These are phyloP conservation scores for Epithele typhae DNA, from an alignment of 768 basidiomycete species.

Conservation along the genomic window DNA sequence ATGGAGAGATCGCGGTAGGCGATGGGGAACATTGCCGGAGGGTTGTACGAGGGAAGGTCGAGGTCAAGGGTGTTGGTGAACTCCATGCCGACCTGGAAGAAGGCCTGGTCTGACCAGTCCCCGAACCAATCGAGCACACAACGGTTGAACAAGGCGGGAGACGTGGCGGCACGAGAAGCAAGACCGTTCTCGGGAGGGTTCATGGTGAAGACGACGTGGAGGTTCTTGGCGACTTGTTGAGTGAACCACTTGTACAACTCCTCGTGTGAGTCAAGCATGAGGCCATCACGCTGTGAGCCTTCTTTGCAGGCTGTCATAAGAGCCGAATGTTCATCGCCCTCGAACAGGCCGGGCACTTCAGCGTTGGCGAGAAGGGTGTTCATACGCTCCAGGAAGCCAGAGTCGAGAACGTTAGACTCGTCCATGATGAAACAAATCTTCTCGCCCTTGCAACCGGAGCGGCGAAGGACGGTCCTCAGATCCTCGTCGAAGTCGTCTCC, in stretches of 20 bases:
- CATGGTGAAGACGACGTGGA: conserved; percentile 99
- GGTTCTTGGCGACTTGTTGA: conserved; percentile 94
- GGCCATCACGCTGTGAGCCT: conserved; percentile 96
- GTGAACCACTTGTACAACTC: conserved; percentile 99
- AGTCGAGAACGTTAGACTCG: conserved; percentile 98
- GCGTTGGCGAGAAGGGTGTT: conserved; percentile 98
- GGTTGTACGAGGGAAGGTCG: conserved; percentile 75
- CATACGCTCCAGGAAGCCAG: conserved; percentile 99
- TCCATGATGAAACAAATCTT: conserved; percentile 99
- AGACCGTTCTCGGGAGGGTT: conserved; percentile 96
- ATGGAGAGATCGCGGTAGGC: conserved; percentile 79
- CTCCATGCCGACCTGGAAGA: conserved; percentile 97
- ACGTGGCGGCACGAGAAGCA: conserved; percentile 93
- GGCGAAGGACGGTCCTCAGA: conserved; percentile 88
- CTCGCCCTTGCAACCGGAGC: conserved; percentile 96
- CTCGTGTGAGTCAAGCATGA: conserved; percentile 97
- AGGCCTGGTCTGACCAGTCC: conserved; percentile 98
- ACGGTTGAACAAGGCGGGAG: conserved; percentile 97
- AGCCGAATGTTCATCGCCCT: conserved; percentile 97
- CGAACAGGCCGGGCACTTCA: conserved; percentile 99
- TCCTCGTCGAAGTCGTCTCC: conserved; percentile 99
- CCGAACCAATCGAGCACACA: conserved; percentile 99
- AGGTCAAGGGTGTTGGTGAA: conserved; percentile 94
- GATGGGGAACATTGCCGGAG: conserved; percentile 83
- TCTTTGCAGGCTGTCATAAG: conserved; percentile 99